phyloP scores from a whole-genome alignment of 2,329 filamentous ascomycete genomes.

The Colletotrichum lini region DNA sequence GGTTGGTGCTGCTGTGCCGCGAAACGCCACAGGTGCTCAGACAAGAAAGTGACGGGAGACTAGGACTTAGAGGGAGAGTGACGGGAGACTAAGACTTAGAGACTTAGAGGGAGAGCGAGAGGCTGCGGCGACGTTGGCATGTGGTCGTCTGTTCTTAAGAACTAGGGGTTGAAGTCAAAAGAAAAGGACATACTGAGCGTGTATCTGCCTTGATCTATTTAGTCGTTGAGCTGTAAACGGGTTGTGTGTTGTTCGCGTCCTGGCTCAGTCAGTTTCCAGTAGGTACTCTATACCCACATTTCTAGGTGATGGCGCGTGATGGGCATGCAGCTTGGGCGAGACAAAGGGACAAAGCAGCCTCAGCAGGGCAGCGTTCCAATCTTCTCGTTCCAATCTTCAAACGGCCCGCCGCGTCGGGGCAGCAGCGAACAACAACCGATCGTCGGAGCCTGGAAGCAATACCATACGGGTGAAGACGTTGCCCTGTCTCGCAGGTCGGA shows the following conservation, averaged over 20 bases:
- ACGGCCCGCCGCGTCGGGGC: constrained; percentile 8
- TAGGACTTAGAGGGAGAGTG: neutral
- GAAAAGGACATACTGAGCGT: constrained; percentile 7
- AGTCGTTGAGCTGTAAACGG: constrained; percentile 12
- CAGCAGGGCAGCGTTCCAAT: neutral
- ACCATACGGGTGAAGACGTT: neutral
- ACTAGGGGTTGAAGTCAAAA: constrained; percentile 25
- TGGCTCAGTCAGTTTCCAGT: no score
- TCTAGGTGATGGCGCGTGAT: neutral
- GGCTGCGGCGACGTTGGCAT: constrained; percentile 22
- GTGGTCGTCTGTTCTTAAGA: constrained; percentile 25
- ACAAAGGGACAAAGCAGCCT: constrained; percentile 4
- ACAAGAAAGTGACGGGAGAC: neutral
- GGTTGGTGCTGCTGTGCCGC: constrained; percentile 30
- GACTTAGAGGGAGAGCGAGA: neutral
- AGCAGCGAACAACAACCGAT: neutral
- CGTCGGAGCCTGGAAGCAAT: no score
- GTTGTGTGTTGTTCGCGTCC: neutral
- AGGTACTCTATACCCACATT: no score
- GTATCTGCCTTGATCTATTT: neutral
- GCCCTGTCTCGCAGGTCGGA: neutral
- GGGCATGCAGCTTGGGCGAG: constrained; percentile 1
- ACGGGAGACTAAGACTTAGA: no score
- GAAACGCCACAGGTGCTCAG: constrained; percentile 19
- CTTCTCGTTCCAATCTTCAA: neutral